Percentiles rank a stretch among this genome's conserved stretches.
phyloP scores from a whole-genome alignment of 805 yeast species.

The Pichia phayaonensis region DNA sequence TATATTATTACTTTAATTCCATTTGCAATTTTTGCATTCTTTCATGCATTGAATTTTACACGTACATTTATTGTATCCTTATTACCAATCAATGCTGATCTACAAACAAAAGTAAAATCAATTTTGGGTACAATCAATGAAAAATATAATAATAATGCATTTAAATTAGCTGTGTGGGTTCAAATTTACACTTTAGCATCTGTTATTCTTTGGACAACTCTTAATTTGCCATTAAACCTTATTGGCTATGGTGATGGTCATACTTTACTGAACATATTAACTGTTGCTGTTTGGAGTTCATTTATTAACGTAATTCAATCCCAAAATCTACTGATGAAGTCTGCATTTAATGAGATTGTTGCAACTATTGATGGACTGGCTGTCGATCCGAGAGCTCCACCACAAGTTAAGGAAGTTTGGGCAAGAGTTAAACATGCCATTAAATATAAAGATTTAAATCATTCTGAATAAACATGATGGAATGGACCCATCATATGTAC shows the following conservation, averaged over 20 bases:
- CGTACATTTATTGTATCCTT: conserved; percentile 63
- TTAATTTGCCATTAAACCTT: conserved; percentile 9
- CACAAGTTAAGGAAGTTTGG: conserved; percentile 40
- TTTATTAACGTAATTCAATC: conserved; percentile 77
- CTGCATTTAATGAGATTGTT: conserved; percentile 8
- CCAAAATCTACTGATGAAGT: conserved; percentile 62
- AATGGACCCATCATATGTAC: too few species aligned
- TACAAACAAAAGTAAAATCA: conserved; percentile 9
- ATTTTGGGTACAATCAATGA: conserved; percentile 38
- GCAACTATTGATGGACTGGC: conserved; percentile 35
- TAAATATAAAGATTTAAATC: conserved; percentile 5
- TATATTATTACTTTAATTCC: conserved; percentile 61
- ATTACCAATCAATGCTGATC: conserved; percentile 26
- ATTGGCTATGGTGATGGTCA: conserved; percentile 12
- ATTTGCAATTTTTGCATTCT: conserved; percentile 66
- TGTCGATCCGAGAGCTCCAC: conserved; percentile 44
- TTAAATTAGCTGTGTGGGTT: conserved; percentile 51
- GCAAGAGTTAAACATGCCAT: conserved; percentile 30
- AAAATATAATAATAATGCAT: conserved; percentile 49
- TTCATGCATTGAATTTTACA: conserved; percentile 72
- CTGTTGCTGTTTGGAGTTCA: conserved; percentile 43
- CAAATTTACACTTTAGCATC: conserved; percentile 32
- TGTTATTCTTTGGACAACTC: conserved; percentile 31
- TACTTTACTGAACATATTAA: conserved; percentile 38
- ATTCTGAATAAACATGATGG: not conserved